Conservation (phyloP, 2,329 filamentous ascomycete species). For the Arthrobotrys iridis region DNA sequence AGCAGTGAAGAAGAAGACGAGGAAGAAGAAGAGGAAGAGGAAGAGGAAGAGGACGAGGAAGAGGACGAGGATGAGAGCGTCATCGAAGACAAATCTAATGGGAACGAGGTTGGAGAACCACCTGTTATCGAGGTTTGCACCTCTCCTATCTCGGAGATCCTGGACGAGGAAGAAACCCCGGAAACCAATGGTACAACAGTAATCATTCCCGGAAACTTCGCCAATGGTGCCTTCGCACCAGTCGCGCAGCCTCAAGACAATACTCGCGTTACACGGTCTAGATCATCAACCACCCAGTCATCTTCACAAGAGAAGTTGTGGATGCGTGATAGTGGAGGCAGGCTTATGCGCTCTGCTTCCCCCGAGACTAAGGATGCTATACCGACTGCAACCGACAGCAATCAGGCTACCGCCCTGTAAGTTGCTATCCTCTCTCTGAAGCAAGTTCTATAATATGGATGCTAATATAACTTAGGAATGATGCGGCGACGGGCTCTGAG, state of each 20-base stretch:
- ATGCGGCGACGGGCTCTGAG: constrained; percentile 10
- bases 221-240: constrained; percentile 1
- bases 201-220: constrained; percentile 19
- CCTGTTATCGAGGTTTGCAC: constrained; percentile 30
- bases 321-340: constrained; percentile 33
- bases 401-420: constrained; percentile 17
- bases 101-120: not conserved
- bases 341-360: constrained; percentile 45
- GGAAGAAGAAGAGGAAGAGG: not conserved
- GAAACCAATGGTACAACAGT: not conserved
- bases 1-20: constrained; percentile 12
- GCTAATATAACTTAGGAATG: not conserved
- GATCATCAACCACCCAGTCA: constrained; percentile 21
- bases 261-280: not conserved
- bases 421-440: not conserved
- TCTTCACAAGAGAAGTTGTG: constrained; percentile 37
- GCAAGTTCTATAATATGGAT: not conserved
- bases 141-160: constrained; percentile 20
- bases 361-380: constrained; percentile 11
- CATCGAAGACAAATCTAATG: not conserved
- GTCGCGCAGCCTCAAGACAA: not conserved
- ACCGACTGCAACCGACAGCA: not conserved
- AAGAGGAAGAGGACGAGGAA: constrained; percentile 11
- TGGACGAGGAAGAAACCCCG: not conserved
- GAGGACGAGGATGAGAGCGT: not conserved